These are phyloP conservation scores for Yamadazyma aaseri DNA, from an alignment of 1,139 yeast genomes.

Conservation along the genomic window DNA sequence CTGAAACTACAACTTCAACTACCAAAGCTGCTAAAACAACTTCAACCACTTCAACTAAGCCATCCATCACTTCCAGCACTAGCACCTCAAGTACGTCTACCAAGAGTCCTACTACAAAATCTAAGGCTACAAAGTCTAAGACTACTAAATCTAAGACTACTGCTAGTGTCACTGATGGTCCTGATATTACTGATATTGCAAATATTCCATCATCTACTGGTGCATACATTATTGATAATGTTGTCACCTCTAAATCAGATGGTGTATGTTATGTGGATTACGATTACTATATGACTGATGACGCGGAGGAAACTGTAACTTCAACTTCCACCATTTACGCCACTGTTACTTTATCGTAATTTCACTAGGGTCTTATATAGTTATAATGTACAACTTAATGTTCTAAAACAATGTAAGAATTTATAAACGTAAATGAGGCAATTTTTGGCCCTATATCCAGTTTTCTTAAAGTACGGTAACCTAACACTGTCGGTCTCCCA, in stretches of 20 bases:
- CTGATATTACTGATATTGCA: slow-evolving; percentile 31
- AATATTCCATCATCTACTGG: slow-evolving; percentile 35
- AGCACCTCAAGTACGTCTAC: slow-evolving; percentile 8
- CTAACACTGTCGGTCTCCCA: too few relatives aligned
- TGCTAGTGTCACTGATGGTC: slow-evolving; percentile 19
- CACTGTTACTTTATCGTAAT: slow-evolving; percentile 31
- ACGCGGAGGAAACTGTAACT: slow-evolving; percentile 29
- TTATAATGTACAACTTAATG: too few relatives aligned
- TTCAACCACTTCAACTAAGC: slow-evolving; percentile 18
- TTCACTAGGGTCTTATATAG: slow-evolving; percentile 9
- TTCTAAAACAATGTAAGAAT: slow-evolving; percentile 27
- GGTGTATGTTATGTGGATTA: slow-evolving; percentile 43
- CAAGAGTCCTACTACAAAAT: slow-evolving; percentile 8
- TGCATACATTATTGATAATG: slow-evolving; percentile 39
- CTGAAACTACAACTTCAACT: slow-evolving; percentile 3
- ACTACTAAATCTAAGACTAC: slow-evolving; percentile 12
- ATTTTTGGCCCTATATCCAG: too few relatives aligned
- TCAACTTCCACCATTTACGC: slow-evolving; percentile 40
- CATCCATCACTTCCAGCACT: slow-evolving; percentile 11
- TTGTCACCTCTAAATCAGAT: slow-evolving; percentile 32
- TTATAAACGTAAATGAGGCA: too few relatives aligned
- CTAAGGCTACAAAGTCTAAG: too few relatives aligned
- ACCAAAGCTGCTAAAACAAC: slow-evolving; percentile 7
- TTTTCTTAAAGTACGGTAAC: too few relatives aligned
- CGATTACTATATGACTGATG: slow-evolving; percentile 39